Evolutionary conservation across 345 rosid genomes (phyloP).

Genomic region (Microcos paniculata): DNA sequence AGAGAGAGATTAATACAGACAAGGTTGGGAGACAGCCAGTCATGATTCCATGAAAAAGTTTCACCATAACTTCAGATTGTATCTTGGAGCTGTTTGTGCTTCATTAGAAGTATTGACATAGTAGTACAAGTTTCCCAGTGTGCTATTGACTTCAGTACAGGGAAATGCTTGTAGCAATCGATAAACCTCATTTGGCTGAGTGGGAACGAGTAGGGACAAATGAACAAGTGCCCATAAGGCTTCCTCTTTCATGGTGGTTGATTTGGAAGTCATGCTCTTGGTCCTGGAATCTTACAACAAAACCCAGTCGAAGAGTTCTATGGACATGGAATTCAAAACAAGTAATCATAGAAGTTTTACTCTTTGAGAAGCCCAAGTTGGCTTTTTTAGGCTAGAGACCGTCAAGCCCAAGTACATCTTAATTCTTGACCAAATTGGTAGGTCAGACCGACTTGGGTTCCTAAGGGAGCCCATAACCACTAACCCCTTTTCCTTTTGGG

Average conservation of each 20-base stretch:
- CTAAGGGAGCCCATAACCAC: background rate
- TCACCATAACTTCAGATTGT: background rate
- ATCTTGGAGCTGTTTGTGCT: background rate
- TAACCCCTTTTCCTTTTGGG: background rate
- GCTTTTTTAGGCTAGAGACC: background rate
- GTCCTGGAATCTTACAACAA: background rate
- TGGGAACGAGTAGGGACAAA: background rate
- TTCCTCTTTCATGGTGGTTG: background rate
- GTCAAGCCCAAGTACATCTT: background rate
- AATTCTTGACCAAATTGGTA: background rate
- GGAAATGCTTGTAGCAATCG: too few relatives aligned
- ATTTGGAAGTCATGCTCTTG: background rate
- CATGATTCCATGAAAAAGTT: slow-evolving; percentile 11
- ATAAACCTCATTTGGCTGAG: background rate
- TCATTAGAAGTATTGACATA: too few relatives aligned
- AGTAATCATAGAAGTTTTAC: background rate
- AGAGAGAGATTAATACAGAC: background rate
- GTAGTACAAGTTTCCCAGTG: too few relatives aligned
- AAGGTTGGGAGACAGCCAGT: slow-evolving; percentile 14
- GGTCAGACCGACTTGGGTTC: background rate
- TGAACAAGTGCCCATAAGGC: background rate
- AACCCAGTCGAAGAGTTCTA: background rate
- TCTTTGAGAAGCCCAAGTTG: background rate
- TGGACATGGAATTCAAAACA: background rate
- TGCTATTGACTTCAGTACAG: too few relatives aligned